These are phyloP conservation scores for Malus hybrid DNA, from an alignment of 331 rosid genomes.

Conservation along the genomic window DNA sequence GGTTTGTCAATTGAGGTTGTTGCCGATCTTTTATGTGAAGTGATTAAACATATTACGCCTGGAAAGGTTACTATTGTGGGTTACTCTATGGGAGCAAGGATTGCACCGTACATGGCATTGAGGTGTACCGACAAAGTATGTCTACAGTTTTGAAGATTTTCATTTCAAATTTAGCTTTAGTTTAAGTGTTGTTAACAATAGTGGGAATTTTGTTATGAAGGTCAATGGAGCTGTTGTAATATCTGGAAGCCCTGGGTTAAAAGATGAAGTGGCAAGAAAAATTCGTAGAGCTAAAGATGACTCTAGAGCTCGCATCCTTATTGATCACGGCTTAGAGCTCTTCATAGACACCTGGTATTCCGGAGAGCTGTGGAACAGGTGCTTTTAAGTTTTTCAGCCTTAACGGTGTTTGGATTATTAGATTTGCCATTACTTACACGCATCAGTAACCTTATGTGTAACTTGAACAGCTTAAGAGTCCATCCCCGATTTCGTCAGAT, in stretches of 20 bases:
- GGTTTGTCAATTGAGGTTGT: slow-evolving; percentile 53
- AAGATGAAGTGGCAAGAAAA: slow-evolving; percentile 58
- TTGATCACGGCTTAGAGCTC: slow-evolving; percentile 54
- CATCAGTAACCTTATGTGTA: neutral
- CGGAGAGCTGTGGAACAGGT: slow-evolving; percentile 84
- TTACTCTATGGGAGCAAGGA: slow-evolving; percentile 94
- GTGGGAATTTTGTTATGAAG: slow-evolving; percentile 33
- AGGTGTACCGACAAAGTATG: slow-evolving; percentile 59
- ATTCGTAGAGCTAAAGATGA: slow-evolving; percentile 77
- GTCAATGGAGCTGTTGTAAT: slow-evolving; percentile 66
- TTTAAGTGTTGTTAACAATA: neutral
- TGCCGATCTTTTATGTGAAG: slow-evolving; percentile 39
- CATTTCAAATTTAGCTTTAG: slow-evolving; percentile 6
- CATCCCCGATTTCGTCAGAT: slow-evolving; percentile 70
- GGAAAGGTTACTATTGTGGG: slow-evolving; percentile 69
- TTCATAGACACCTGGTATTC: slow-evolving; percentile 78
- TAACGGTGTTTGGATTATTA: slow-evolving; percentile 13
- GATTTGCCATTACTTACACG: neutral
- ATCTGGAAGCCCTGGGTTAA: slow-evolving; percentile 90
- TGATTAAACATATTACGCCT: slow-evolving; percentile 47
- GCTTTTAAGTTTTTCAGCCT: slow-evolving; percentile 4
- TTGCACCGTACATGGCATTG: slow-evolving; percentile 74
- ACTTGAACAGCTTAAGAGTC: slow-evolving; percentile 62
- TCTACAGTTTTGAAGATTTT: slow-evolving; percentile 7
- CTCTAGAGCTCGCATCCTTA: slow-evolving; percentile 53